Evolutionary conservation across 192 early-diverging fungal genomes (phyloP), one percentile per base, ranked within the genome.

Genomic region (Bifiguratus adelaidae): DNA sequence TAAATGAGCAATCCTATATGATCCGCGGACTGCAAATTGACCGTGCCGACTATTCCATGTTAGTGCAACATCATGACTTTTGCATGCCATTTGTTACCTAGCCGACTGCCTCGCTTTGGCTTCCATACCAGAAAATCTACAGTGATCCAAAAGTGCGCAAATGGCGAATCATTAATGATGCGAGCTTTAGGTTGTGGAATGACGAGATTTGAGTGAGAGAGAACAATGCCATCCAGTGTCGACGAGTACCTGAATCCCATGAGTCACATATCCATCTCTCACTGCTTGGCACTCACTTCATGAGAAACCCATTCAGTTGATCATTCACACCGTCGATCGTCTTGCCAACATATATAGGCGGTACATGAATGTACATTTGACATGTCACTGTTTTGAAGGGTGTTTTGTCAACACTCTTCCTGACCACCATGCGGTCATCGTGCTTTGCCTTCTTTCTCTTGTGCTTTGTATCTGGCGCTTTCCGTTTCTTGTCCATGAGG

Each of bases 1-100:
- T 92, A 89, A 41, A 97, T 72, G 35, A 97, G 71, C 20, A 93
- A 68, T 54, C 92, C 94, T 56, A 97, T 86, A 49, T 97, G 94
- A 60, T 92, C 89, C 4, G 86, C 74, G 35, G 91, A 94, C 37
- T 93, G 88, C 41, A 94, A 80, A 65, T 90, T 97, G 53, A 97
- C 91, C 5, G 80, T 67, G 36, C 84, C 86, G 24, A 70, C 83
- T 86, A 57, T 13, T 34, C 11, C 32, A 34, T 34, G 32, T 1
- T n/a, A n/a, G n/a, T n/a, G n/a, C n/a, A n/a, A n/a, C n/a, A n/a
- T 15, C 32, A 34, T 27, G 40, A 22, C 69, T 65, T 33, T 38
- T 48, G 41, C 20, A 18, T 16, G 3, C 16, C 1, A 29, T n/a
- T 54, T 60, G 61, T 47, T 72, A 85, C 82, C 58, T 26, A 87